Evolutionary conservation across 306 rosid species (phyloP), one percentile per base, ranked within the genome.

Genomic region (Vicia villosa): DNA sequence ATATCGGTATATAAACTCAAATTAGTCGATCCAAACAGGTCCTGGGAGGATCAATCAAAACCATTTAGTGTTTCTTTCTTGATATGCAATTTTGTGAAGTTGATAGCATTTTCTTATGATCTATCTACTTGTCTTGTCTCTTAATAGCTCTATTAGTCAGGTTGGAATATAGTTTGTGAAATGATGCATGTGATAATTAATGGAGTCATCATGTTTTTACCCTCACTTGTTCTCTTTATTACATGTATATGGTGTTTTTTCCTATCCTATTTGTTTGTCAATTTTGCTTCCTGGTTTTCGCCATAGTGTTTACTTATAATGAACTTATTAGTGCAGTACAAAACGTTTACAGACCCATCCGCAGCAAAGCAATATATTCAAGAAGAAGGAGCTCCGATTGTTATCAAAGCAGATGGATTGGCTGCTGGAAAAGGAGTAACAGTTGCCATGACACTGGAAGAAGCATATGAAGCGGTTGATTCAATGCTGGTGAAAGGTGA

Each of bases 361-460:
- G 85, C 87, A 26, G 99, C 99, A 55, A 91, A 91, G 80, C 80
- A 86, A 77, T 94, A 91, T 77, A 86, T 91, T 71, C 77, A 87
- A 77, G 91, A 83, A 68, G 89, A 91, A 82, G 95, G 99, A 61
- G 87, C 89, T 13, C 99, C 99, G 0, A 86, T 90, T 78, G 97
- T 95, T 42, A 68, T 91, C 55, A 91, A 95, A 79, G 99, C 96
- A 20, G 99, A 95, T 82, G 97, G 97, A 51, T 73, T 95, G 80
- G 99, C 99, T 70, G 96, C 99, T 68, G 97, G 97, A 50, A 95
- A 95, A 70, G 99, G 99, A 74, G 97, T 95, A 49, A 75, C 88
- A 34, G 97, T 91, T 54, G 95, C 99, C 42, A 87, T 71, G 82
- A 81, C 88, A 16, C 34, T 87, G 69, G 95, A 84, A 66, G 92